Conservation (phyloP, 148 eudicot species). For the Rhododendron ovatum region DNA sequence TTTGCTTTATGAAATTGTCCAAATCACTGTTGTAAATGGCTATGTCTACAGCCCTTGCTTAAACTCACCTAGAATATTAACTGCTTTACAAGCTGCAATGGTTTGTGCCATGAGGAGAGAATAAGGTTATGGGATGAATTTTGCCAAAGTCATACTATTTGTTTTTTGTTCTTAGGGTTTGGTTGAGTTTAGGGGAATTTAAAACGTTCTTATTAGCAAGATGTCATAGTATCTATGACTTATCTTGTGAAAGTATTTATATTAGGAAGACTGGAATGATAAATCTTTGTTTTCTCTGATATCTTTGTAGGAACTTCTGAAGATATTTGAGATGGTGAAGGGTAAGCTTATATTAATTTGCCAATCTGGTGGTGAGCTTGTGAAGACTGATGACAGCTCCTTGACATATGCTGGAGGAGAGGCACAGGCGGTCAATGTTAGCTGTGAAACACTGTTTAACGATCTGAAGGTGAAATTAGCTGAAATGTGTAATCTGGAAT, state of each 20-base stretch:
- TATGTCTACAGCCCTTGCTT: neutral
- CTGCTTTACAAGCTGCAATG: neutral
- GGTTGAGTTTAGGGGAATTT: neutral
- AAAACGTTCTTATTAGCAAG: neutral
- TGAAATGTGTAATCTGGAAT: slow-evolving; percentile 41
- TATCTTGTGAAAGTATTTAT: neutral
- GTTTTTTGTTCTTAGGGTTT: neutral
- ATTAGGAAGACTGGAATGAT: neutral
- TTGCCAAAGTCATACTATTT: neutral
- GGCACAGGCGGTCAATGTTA: slow-evolving; percentile 49
- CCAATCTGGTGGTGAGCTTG: slow-evolving; percentile 55
- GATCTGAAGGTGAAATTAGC: slow-evolving; percentile 52
- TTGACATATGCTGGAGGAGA: slow-evolving; percentile 49
- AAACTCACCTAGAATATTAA: neutral
- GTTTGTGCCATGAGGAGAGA: neutral
- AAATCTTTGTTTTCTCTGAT: neutral
- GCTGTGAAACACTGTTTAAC: slow-evolving; percentile 35
- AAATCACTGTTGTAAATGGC: neutral
- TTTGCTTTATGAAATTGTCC: neutral
- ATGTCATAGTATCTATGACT: neutral
- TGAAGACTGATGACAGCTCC: slow-evolving; percentile 41
- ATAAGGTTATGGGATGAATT: neutral
- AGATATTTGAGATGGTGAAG: slow-evolving; percentile 34
- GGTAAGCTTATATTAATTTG: slow-evolving; percentile 54
- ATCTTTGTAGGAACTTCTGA: slow-evolving; percentile 12